A percentile compares a stretch with the other conserved stretches of the same genome.
phyloP scores from a whole-genome alignment of 352 stramenopile species.

The Saprolegnia parasitica region DNA sequence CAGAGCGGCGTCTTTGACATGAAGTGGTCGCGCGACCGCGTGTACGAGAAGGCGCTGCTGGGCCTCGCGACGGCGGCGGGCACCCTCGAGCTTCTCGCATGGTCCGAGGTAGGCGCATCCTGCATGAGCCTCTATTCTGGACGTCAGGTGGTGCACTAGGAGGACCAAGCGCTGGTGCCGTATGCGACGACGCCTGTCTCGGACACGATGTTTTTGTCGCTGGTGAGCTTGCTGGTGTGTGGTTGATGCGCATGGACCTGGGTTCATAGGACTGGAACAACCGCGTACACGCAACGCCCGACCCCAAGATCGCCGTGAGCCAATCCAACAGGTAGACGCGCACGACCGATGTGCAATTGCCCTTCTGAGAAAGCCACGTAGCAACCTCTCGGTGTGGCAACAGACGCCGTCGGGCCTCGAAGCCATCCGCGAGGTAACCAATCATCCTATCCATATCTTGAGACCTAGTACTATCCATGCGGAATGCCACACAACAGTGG shows the following conservation, averaged over 20 bases:
- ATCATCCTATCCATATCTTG: too few relatives aligned
- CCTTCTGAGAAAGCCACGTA: conserved; percentile 29
- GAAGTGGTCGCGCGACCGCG: conserved; percentile 61
- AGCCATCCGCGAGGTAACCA: conserved; percentile 40
- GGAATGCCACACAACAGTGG: too few relatives aligned
- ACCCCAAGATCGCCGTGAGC: conserved; percentile 70
- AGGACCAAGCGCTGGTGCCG: not conserved
- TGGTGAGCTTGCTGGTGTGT: conserved; percentile 31
- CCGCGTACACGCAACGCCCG: conserved; percentile 39
- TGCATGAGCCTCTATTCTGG: conserved; percentile 32
- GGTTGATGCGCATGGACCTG: too few relatives aligned
- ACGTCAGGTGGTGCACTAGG: conserved; percentile 2
- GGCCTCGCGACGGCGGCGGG: conserved; percentile 57
- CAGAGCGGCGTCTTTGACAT: conserved; percentile 78
- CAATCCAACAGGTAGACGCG: conserved; percentile 84
- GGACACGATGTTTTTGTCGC: conserved; percentile 70
- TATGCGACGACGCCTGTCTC: conserved; percentile 5
- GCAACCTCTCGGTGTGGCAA: conserved; percentile 56
- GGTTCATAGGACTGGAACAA: conserved; percentile 80
- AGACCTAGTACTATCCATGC: too few relatives aligned
- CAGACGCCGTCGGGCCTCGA: conserved; percentile 36
- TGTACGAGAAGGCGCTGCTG: conserved; percentile 53
- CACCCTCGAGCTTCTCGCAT: conserved; percentile 58
- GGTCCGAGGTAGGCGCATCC: conserved; percentile 38
- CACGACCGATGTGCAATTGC: conserved; percentile 29